A percentile compares a stretch with the other conserved stretches of the same genome.
phyloP scores from a whole-genome alignment of 148 eudicot species.

The Cornus kousa region DNA sequence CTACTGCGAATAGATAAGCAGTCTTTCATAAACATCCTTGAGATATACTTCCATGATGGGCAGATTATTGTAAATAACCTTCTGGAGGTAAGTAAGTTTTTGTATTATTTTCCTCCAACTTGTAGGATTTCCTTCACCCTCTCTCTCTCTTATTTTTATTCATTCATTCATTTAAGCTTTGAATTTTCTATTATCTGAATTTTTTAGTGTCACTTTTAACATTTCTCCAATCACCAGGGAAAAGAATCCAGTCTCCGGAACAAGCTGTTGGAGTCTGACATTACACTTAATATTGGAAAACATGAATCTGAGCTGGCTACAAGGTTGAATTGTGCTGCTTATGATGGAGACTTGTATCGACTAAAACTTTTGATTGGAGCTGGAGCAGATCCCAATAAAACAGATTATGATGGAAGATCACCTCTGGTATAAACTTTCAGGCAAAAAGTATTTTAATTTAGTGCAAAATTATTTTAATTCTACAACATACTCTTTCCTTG shows the following conservation, averaged over 20 bases:
- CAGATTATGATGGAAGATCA: constrained; percentile 39
- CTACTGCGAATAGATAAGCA: constrained; percentile 35
- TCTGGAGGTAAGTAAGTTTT: constrained; percentile 6
- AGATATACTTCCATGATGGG: constrained; percentile 33
- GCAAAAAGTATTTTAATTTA: background rate
- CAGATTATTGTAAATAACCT: constrained; percentile 23
- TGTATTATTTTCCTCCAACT: background rate
- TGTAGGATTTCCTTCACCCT: background rate
- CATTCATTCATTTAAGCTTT: background rate
- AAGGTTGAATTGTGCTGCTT: constrained; percentile 36
- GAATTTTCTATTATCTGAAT: background rate
- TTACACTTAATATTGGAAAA: constrained; percentile 27
- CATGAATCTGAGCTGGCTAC: constrained; percentile 33
- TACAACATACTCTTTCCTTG: background rate
- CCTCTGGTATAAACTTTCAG: constrained; percentile 29
- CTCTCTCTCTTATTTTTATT: background rate
- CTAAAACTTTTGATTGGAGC: constrained; percentile 30
- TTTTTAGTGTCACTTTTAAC: background rate
- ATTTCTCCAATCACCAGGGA: constrained; percentile 16
- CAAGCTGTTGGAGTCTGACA: constrained; percentile 29
- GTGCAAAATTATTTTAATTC: background rate
- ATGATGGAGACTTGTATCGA: constrained; percentile 34
- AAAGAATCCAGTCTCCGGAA: constrained; percentile 18
- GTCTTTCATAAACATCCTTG: constrained; percentile 20
- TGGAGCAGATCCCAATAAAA: constrained; percentile 32